phyloP scores from a whole-genome alignment of 257 asterid species.

The Solanum virginianum region DNA sequence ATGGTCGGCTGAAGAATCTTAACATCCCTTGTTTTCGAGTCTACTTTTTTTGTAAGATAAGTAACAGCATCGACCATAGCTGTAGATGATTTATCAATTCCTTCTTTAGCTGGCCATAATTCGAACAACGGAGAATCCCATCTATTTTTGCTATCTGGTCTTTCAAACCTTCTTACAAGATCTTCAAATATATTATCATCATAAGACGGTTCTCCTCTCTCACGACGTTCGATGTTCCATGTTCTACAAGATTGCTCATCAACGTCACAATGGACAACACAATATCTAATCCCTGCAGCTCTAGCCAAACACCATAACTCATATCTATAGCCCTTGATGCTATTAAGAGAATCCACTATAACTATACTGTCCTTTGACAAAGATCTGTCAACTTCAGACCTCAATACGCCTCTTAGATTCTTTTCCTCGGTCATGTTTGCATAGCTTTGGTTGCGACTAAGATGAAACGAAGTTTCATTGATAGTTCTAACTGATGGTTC shows the following conservation, averaged over 20 bases:
- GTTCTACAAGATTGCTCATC: conserved; percentile 44
- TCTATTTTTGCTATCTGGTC: conserved; percentile 79
- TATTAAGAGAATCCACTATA: conserved; percentile 84
- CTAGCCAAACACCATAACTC: conserved; percentile 99
- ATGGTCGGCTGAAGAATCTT: conserved; percentile 86
- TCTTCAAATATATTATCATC: conserved; percentile 66
- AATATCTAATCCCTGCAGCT: conserved; percentile 82
- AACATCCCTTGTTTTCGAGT: conserved; percentile 72
- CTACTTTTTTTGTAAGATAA: conserved; percentile 70
- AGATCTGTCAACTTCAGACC: conserved; percentile 95
- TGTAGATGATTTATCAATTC: conserved; percentile 44
- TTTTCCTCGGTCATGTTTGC: conserved; percentile 85
- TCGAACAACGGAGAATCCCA: conserved; percentile 98
- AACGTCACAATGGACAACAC: conserved; percentile 72
- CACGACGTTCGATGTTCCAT: conserved; percentile 68
- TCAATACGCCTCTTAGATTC: conserved; percentile 77
- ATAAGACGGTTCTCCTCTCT: conserved; percentile 35
- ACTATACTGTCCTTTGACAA: conserved; percentile 63
- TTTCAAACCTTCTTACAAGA: conserved; percentile 78
- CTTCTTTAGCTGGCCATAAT: conserved; percentile 62
- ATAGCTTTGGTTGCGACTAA: conserved; percentile 68
- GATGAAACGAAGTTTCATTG: conserved; percentile 77
- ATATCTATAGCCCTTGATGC: conserved; percentile 93
- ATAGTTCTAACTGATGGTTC: conserved; percentile 56
- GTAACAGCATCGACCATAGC: conserved; percentile 65